phyloP scores from a whole-genome alignment of 1,284 basidiomycete species.

The Heliocybe sulcata region DNA sequence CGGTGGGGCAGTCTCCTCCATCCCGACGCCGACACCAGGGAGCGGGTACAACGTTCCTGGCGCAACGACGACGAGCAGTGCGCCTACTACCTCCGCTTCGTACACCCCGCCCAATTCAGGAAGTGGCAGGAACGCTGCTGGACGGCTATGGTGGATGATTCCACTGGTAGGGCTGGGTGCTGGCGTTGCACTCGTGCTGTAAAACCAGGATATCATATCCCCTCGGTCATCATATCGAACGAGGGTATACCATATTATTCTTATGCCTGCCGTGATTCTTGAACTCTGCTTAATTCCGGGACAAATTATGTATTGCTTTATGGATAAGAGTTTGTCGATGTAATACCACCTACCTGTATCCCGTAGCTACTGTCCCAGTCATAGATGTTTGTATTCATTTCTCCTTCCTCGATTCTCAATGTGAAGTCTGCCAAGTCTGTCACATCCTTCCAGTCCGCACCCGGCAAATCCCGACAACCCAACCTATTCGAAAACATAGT shows the following conservation, averaged over 20 bases:
- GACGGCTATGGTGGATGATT: not conserved
- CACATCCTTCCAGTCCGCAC: no score
- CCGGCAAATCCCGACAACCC: no score
- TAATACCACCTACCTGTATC: not conserved
- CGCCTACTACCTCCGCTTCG: not conserved
- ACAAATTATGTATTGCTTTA: not conserved
- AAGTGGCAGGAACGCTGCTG: not conserved
- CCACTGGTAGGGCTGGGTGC: not conserved
- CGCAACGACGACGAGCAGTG: not conserved
- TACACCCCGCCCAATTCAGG: not conserved
- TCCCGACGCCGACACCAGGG: conserved; percentile 4
- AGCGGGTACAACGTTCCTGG: not conserved
- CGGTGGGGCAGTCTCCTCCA: conserved; percentile 10
- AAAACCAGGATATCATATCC: no score
- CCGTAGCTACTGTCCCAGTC: not conserved
- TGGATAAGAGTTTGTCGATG: not conserved
- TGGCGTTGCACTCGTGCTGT: not conserved
- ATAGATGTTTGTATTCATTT: no score
- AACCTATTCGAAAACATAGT: no score
- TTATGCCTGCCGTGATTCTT: no score
- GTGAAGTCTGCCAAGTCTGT: no score
- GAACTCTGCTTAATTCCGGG: not conserved
- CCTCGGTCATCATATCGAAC: no score
- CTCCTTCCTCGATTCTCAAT: no score
- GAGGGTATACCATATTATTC: no score